Base-by-base conservation (phyloP, 176 grass and related monocot genomes). In the Neostapfia colusana region DNA sequence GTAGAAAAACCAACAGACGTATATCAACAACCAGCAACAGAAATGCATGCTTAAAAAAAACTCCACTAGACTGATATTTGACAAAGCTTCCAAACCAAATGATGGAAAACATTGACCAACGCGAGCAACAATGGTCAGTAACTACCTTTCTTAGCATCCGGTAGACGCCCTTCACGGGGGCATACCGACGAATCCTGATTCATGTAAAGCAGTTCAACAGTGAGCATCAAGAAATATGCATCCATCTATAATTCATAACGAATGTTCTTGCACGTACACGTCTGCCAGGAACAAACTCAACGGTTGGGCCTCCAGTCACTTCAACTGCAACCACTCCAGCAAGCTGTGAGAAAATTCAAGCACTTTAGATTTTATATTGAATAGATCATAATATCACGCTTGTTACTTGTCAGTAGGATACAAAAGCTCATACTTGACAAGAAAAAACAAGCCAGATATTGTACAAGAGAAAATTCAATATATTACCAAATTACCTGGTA, bases 271-370 rank as follows among this genome's bases (percentile, higher is more conserved):
- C 49, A 64, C 55, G 43, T 88, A 99, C 89, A 60, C 72, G 81
- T 85, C 95, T 91, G 64, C 95, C 95, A 72, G 95, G 95, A 68
- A 90, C 55, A 72, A 99, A 99, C 35, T 90, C 87, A 82, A 95
- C 34, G 0, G 95, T 98, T 23, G 91, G 91, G 6, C 91, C 95
- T 24, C 95, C 95, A 21, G 89, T 99, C 68, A 99, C 85, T 91
- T 99, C 95, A 80, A 95, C 89, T 63, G 95, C 95, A 84, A 95
- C 85, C 57, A 92, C 89, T 88, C 95, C 95, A 78, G 91, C 89
- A 84, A 99, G 86, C 95, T 95, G 78, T 62, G 38, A 54, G 35
- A 75, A 83, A 89, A 34, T 79, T 85, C 7, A 18, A 79, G 56
- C 31, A 80, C 10, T 69, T 64, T 17, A 65, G 15, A 59, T 66